Base-by-base conservation (phyloP, 2,329 filamentous ascomycete species). In the Boeremia lycopersici region DNA sequence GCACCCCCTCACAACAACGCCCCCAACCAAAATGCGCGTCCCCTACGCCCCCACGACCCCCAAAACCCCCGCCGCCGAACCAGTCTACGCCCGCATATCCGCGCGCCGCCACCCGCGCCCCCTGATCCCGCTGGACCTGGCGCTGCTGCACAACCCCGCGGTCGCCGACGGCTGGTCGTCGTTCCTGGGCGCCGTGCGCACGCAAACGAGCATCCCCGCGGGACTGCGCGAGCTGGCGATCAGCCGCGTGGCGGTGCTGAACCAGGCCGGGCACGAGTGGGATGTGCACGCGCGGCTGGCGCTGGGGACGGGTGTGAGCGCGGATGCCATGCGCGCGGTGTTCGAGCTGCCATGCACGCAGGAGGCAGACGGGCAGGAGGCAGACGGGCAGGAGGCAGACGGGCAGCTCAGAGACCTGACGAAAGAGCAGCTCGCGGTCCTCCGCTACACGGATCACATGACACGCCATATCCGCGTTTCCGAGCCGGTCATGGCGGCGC, bases 251-350 rank as follows among this genome's bases (percentile, higher is more conserved):
- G 92, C 92, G 12, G 86, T 88, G 17, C 84, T 91, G 67, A 96
- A 96, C 75, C 74, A 82, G 12, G 92, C 92, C 0, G 91, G 89
- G 82, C 96, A 93, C 75, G 91, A 96, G 75, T 96, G 90, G 91
- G 83, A 80, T 39, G 84, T 90, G 44, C 92, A 96, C 70, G 87
- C 86, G 13, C 90, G 90, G 2, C 67, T 81, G 2, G 81, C 93
- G 8, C 81, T 84, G 7, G 78, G 81, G 29, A 77, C 77, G 23
- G 86, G 82, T 0, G 85, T 88, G 7, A 82, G 89, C 19, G 85
- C 80, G 0, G 87, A 87, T 10, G 62, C 60, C 0, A 79, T 95
- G 35, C 43, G 67, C 29, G 82, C 83, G 4, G 77, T 80, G 8
- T 59, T 59, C 9, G 56, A 57, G 9, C 40, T 64, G 3, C 62